These are phyloP conservation scores for Aspergillus unguis DNA, from an alignment of 2,329 filamentous ascomycete genomes.

Conservation along the genomic window DNA sequence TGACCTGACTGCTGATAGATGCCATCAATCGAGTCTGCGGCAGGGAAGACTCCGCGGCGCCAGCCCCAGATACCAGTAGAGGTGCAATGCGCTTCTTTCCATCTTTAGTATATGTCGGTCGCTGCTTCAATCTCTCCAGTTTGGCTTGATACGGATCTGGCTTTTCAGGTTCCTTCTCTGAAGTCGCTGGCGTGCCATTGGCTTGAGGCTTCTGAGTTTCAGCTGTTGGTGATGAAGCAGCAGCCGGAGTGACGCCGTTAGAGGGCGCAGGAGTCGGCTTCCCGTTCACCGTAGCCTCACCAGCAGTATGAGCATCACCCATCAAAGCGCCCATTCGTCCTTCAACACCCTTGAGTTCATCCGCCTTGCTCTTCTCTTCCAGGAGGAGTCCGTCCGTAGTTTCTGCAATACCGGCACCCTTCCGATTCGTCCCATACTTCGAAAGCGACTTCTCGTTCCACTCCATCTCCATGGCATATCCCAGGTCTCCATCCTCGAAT, in stretches of 20 bases:
- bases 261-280: slow-evolving; percentile 35
- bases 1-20: slow-evolving; percentile 62
- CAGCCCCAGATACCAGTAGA: slow-evolving; percentile 84
- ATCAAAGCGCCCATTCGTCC: slow-evolving; percentile 98
- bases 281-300: slow-evolving; percentile 53
- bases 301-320: slow-evolving; percentile 68
- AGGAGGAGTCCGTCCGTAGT: slow-evolving; percentile 83
- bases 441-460: slow-evolving; percentile 92
- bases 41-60: slow-evolving; percentile 79
- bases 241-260: slow-evolving; percentile 45
- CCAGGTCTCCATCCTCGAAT: slow-evolving; percentile 84
- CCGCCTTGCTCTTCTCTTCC: slow-evolving; percentile 88
- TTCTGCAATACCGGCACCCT: slow-evolving; percentile 86
- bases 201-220: slow-evolving; percentile 34
- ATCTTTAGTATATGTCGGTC: slow-evolving; percentile 92
- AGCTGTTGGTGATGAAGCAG: slow-evolving; percentile 30
- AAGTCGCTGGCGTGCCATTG: slow-evolving; percentile 34
- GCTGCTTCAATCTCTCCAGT: slow-evolving; percentile 73
- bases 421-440: slow-evolving; percentile 85
- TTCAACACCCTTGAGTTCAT: slow-evolving; percentile 83
- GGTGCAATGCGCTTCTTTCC: slow-evolving; percentile 95
- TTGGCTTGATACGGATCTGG: slow-evolving; percentile 57
- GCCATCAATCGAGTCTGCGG: slow-evolving; percentile 86
- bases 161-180: slow-evolving; percentile 36
- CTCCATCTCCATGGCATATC: slow-evolving; percentile 77